These are phyloP conservation scores for Nectriaceae sp. DNA, from an alignment of 2,329 filamentous ascomycete species.

Conservation along the genomic window DNA sequence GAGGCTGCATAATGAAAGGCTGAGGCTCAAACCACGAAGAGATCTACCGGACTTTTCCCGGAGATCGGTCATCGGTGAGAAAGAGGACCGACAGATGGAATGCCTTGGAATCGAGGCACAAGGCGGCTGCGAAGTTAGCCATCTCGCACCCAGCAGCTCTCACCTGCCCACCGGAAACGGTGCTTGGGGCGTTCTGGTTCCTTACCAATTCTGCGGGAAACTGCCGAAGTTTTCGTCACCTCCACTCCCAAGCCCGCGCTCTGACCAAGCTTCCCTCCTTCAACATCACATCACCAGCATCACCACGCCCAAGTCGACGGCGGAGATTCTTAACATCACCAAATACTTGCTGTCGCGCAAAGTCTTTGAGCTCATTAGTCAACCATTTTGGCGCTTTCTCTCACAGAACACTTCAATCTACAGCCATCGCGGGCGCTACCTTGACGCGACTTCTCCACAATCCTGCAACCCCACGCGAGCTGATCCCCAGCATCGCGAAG, in stretches of 20 bases:
- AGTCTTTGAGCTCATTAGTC: neutral
- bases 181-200: no score
- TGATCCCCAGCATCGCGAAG: constrained; percentile 7
- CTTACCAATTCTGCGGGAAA: no score
- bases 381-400: neutral
- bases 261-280: neutral
- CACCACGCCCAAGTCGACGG: no score
- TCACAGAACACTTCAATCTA: neutral
- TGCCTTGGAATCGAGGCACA: neutral
- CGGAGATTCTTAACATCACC: no score
- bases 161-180: no score
- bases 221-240: neutral
- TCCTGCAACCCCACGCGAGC: constrained; percentile 7
- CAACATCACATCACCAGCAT: neutral
- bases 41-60: neutral
- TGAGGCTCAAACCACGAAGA: constrained; percentile 4
- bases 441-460: neutral
- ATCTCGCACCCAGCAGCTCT: no score
- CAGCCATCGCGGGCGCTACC: neutral
- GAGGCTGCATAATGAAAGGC: constrained; percentile 25
- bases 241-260: neutral
- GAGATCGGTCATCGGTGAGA: neutral
- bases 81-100: neutral
- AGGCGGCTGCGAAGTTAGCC: no score
- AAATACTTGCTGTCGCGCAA: neutral